Evolutionary conservation across 148 eudicot genomes (phyloP).

Genomic region (Bassia scoparia): DNA sequence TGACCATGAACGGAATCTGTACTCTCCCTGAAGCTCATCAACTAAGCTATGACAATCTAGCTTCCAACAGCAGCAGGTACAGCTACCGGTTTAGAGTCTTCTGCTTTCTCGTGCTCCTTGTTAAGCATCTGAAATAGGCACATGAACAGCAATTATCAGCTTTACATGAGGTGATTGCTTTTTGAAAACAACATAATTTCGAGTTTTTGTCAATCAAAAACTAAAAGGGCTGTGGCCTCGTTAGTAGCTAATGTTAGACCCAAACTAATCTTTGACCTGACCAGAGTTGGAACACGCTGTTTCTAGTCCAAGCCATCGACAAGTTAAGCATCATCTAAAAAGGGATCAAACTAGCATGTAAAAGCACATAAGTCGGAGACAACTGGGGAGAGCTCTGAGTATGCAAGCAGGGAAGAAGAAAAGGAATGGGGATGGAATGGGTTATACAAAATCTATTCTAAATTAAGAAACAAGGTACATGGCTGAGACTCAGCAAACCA

Average conservation of each 20-base stretch:
- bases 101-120: conserved; percentile 68
- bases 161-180: no score
- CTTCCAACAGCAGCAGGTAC: conserved; percentile 41
- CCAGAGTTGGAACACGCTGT: background rate
- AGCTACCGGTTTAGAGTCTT: conserved; percentile 46
- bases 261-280: background rate
- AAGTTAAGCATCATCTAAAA: background rate
- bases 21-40: conserved; percentile 12
- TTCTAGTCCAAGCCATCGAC: background rate
- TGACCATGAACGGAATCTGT: background rate
- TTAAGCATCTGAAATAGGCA: conserved; percentile 50
- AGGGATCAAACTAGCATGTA: background rate
- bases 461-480: background rate
- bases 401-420: background rate
- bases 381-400: no score
- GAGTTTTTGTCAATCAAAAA: no score
- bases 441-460: background rate
- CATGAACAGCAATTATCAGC: background rate
- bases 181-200: no score
- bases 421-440: background rate
- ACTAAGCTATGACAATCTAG: conserved; percentile 9
- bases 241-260: background rate
- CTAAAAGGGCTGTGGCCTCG: background rate
- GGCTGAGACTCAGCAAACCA: background rate
- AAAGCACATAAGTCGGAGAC: background rate